Conservation (phyloP, 1,284 basidiomycete species). For the Chiua sp. region DNA sequence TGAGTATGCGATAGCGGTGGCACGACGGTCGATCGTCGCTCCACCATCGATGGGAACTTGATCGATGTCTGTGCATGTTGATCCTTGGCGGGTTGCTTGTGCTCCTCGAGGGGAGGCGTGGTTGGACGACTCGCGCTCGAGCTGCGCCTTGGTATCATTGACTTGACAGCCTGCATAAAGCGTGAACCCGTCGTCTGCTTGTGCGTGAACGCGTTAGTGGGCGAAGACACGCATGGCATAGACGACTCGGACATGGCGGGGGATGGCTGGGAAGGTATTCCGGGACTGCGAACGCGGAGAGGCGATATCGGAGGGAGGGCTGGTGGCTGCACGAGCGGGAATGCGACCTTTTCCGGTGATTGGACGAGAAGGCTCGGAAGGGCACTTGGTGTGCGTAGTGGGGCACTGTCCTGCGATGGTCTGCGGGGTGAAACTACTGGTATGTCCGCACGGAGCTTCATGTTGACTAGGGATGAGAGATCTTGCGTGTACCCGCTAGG, state of each 20-base stretch:
- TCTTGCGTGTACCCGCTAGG: constrained; percentile 33
- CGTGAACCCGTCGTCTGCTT: constrained; percentile 22
- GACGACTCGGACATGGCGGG: constrained; percentile 22
- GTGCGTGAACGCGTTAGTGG: constrained; percentile 7
- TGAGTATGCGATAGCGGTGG: too few relatives aligned
- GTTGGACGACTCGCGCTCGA: constrained; percentile 5
- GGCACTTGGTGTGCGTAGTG: not conserved
- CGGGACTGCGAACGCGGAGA: constrained; percentile 23
- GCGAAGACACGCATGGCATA: constrained; percentile 9
- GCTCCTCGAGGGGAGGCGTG: constrained; percentile 4
- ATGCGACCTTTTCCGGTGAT: constrained; percentile 9
- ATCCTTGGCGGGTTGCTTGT: constrained; percentile 13
- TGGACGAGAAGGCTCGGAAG: constrained; percentile 1
- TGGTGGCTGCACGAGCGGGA: constrained; percentile 15
- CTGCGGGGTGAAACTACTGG: constrained; percentile 8
- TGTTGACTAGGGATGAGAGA: constrained; percentile 12
- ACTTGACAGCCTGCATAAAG: constrained; percentile 29
- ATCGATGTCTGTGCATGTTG: constrained; percentile 6
- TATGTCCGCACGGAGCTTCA: constrained; percentile 1
- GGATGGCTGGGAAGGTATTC: constrained; percentile 14
- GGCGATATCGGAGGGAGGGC: constrained; percentile 17
- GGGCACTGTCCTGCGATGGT: not conserved
- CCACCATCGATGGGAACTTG: constrained; percentile 18
- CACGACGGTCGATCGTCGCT: constrained; percentile 13
- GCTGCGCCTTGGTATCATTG: constrained; percentile 21